phyloP scores from a whole-genome alignment of 495 filamentous ascomycete genomes.

The Haplographium delicatum region DNA sequence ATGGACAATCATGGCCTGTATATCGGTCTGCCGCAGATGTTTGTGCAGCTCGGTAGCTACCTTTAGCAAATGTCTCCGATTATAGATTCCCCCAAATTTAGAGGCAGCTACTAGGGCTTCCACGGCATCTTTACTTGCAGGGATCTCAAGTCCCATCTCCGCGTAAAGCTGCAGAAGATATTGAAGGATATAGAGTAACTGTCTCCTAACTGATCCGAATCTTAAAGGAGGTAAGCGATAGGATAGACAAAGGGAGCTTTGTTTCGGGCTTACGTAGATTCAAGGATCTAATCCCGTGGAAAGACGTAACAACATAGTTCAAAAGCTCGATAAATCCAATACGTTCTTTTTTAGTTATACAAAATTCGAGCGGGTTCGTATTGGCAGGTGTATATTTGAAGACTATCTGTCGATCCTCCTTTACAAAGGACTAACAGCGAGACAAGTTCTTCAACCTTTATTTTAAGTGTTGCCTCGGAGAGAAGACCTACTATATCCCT shows the following conservation, averaged over 20 bases:
- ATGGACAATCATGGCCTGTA: slow-evolving; percentile 2
- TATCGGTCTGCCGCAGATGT: slow-evolving; percentile 2
- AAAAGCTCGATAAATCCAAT: background rate
- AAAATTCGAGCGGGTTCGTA: background rate
- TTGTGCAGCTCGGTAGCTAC: background rate
- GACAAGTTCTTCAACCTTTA: background rate
- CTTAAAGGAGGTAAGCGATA: slow-evolving; percentile 7
- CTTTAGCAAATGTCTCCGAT: slow-evolving; percentile 6
- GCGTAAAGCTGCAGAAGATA: background rate
- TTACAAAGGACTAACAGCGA: background rate
- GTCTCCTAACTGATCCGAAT: slow-evolving; percentile 4
- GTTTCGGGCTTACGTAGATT: background rate
- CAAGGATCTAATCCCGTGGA: background rate
- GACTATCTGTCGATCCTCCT: background rate
- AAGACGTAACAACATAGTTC: background rate
- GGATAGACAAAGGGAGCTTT: background rate
- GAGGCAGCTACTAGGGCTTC: slow-evolving; percentile 10
- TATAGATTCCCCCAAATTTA: slow-evolving; percentile 2
- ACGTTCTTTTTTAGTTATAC: background rate
- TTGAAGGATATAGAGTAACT: slow-evolving; percentile 5
- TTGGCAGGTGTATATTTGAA: background rate
- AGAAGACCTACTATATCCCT: slow-evolving; percentile 1
- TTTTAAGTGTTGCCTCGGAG: background rate
- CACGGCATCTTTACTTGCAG: slow-evolving; percentile 1
- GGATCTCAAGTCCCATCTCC: slow-evolving; percentile 4